Percentiles rank a stretch among this genome's conserved stretches.
Evolutionary conservation across 495 filamentous ascomycete genomes (phyloP).

Genomic region (Tuber calosporum): DNA sequence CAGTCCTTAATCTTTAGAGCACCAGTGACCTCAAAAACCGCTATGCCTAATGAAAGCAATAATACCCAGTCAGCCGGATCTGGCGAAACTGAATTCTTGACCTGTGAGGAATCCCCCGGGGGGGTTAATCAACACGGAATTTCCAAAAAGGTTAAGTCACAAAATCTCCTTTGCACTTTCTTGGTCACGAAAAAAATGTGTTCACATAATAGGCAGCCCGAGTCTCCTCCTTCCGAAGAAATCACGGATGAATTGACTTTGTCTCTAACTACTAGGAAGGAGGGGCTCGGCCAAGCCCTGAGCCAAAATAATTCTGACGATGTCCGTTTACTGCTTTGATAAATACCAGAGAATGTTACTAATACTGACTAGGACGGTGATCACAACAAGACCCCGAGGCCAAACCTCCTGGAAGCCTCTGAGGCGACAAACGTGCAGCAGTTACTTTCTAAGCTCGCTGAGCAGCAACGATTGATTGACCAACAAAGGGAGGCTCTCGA

Average conservation of each 20-base stretch:
- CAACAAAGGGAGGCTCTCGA: constrained; percentile 51
- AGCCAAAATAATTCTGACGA: background rate
- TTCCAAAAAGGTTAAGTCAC: constrained; percentile 24
- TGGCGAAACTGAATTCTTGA: constrained; percentile 26
- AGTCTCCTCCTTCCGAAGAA: background rate
- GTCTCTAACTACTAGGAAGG: background rate
- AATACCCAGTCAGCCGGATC: constrained; percentile 24
- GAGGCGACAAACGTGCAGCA: constrained; percentile 48
- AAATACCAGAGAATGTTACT: background rate
- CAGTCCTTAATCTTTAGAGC: constrained; percentile 4
- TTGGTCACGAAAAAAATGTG: background rate
- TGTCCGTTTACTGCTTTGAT: background rate
- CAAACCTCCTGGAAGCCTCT: constrained; percentile 5
- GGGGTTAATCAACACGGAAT: constrained; percentile 13
- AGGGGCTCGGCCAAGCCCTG: background rate
- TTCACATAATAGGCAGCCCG: constrained; percentile 4
- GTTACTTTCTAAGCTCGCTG: constrained; percentile 58
- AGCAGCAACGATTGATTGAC: constrained; percentile 56
- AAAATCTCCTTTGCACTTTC: constrained; percentile 9
- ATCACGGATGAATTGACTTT: background rate
- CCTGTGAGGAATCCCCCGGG: constrained; percentile 27
- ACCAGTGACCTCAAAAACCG: constrained; percentile 16
- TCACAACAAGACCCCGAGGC: constrained; percentile 34
- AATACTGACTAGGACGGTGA: constrained; percentile 29
- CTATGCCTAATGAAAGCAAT: constrained; percentile 30